Conservation (phyloP, 2,329 filamentous ascomycete species). For the Byssochlamys sp. region DNA sequence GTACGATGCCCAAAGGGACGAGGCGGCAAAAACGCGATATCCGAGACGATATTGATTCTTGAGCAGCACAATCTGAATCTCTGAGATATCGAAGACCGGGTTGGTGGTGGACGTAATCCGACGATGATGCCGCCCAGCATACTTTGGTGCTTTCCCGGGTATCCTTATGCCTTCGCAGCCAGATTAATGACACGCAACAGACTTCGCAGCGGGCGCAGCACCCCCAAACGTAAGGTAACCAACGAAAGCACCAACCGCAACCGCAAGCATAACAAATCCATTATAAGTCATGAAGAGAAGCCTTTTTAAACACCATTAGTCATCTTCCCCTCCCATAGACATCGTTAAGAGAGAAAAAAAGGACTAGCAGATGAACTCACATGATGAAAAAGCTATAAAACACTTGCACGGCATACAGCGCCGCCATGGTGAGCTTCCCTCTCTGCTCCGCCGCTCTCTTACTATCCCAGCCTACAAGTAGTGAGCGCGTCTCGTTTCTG, state of each 20-base stretch:
- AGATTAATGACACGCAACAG: conserved; percentile 76
- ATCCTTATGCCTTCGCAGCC: neutral
- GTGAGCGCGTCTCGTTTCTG: conserved; percentile 52
- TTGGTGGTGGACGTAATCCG: neutral
- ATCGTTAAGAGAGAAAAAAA: neutral
- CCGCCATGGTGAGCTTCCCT: conserved; percentile 68
- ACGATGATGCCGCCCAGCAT: neutral
- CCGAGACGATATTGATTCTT: neutral
- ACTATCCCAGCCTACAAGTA: conserved; percentile 62
- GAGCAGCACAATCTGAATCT: neutral
- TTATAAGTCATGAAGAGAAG: conserved; percentile 99
- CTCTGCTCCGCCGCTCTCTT: conserved; percentile 53
- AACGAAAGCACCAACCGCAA: conserved; percentile 76
- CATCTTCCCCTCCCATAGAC: neutral
- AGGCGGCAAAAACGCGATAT: neutral
- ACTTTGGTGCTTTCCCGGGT: neutral
- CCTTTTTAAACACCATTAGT: conserved; percentile 45
- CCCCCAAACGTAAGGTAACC: conserved; percentile 77
- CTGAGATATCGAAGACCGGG: neutral
- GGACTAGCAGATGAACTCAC: conserved; percentile 49
- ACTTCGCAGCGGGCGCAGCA: conserved; percentile 62
- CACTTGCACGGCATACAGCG: conserved; percentile 82
- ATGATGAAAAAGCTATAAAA: conserved; percentile 99
- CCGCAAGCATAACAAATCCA: conserved; percentile 89
- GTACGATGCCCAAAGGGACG: neutral